Conservation (phyloP, 148 eudicot genomes). For the Oxyria digyna region DNA sequence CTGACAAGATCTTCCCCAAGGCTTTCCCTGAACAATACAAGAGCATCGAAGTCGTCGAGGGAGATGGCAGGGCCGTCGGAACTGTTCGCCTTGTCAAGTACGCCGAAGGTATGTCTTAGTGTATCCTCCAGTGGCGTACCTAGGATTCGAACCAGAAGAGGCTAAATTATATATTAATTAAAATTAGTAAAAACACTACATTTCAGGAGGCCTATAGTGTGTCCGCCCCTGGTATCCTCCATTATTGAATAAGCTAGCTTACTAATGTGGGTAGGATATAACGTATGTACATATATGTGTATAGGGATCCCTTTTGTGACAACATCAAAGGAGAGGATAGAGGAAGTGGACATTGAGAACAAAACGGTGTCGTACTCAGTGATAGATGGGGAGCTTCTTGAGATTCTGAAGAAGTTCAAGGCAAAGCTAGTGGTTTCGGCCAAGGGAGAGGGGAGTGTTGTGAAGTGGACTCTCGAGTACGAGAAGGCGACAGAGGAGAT, state of each 20-base stretch:
- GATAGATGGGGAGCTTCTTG: conserved; percentile 13
- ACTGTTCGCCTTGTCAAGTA: conserved; percentile 5
- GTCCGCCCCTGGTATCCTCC: too few species aligned
- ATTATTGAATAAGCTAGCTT: too few species aligned
- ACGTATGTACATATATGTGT: too few species aligned
- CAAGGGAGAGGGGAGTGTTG: conserved; percentile 10
- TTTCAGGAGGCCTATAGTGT: too few species aligned
- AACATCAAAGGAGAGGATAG: conserved; percentile 10
- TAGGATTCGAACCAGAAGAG: too few species aligned
- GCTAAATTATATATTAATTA: too few species aligned
- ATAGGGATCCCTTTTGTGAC: conserved; percentile 7
- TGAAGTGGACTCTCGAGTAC: conserved; percentile 21
- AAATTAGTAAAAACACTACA: too few species aligned
- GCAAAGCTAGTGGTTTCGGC: conserved; percentile 8
- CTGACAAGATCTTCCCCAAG: conserved; percentile 3
- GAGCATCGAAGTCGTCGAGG: conserved; percentile 10
- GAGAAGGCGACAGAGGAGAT: conserved; percentile 17
- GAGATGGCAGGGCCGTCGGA: conserved; percentile 9
- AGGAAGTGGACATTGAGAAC: conserved; percentile 6
- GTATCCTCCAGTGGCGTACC: too few species aligned
- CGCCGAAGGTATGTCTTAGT: conserved; percentile 12
- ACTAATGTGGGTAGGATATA: too few species aligned
- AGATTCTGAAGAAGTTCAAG: conserved; percentile 13
- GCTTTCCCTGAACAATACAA: conserved; percentile 10
- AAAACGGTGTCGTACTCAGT: conserved; percentile 9